Evolutionary conservation across 805 yeast genomes (phyloP).

Genomic region (Starmerella cellae): DNA sequence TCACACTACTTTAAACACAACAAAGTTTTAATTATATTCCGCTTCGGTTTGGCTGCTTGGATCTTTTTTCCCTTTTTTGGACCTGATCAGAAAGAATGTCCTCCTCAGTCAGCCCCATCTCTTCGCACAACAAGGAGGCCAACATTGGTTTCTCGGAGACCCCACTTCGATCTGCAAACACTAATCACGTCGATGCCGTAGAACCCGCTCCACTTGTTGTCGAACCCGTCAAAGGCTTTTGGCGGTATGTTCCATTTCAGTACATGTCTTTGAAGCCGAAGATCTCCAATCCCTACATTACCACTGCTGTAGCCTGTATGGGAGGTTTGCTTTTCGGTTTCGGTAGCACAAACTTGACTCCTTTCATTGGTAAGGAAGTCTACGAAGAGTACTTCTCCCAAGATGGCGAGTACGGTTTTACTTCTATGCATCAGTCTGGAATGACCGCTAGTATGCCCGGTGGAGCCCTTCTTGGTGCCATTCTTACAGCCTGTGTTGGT

Average conservation of each 20-base stretch:
- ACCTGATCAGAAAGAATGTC: not conserved
- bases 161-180: not conserved
- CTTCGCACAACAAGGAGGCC: constrained; percentile 2
- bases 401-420: constrained; percentile 12
- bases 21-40: too few species aligned
- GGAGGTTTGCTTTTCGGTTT: constrained; percentile 68
- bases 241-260: constrained; percentile 14
- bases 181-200: not conserved
- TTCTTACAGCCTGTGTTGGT: constrained; percentile 35
- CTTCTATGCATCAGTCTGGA: constrained; percentile 44
- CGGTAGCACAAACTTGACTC: constrained; percentile 66
- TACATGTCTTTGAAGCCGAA: constrained; percentile 17
- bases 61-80: too few species aligned
- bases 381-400: constrained; percentile 40
- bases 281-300: constrained; percentile 38
- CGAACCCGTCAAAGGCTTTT: constrained; percentile 5
- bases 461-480: constrained; percentile 54
- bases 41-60: too few species aligned
- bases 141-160: not conserved
- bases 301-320: constrained; percentile 45
- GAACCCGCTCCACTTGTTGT: constrained; percentile 3
- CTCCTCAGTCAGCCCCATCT: constrained; percentile 6
- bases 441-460: constrained; percentile 53
- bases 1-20: too few species aligned
- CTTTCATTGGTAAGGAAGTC: constrained; percentile 42